Evolutionary conservation across 2,329 filamentous ascomycete species (phyloP).

Genomic region (Ceratocystis variospora): DNA sequence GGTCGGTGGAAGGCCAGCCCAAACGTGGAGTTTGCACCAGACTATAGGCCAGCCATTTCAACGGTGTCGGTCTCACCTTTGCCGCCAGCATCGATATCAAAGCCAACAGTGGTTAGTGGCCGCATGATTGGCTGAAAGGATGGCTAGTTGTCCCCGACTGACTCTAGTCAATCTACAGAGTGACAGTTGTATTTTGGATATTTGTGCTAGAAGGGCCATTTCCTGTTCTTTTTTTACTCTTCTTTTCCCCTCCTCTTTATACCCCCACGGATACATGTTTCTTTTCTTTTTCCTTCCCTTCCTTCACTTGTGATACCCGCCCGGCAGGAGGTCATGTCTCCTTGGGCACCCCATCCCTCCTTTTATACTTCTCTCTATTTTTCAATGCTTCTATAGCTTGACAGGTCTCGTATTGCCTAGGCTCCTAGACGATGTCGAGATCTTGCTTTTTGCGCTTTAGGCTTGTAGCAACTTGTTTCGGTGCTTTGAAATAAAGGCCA

Average conservation of each 20-base stretch:
- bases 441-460: not conserved
- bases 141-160: not conserved
- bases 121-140: constrained; percentile 35
- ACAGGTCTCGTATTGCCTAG: no score
- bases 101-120: constrained; percentile 41
- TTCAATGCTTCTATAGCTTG: constrained; percentile 6
- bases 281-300: constrained; percentile 9
- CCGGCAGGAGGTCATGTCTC: constrained; percentile 3
- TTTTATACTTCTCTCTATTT: constrained; percentile 5
- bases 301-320: constrained; percentile 19
- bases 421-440: no score
- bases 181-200: not conserved
- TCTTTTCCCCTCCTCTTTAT: constrained; percentile 21
- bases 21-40: constrained; percentile 26
- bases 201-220: not conserved
- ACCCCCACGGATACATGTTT: constrained; percentile 4
- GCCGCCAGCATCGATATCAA: constrained; percentile 20
- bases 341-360: constrained; percentile 11
- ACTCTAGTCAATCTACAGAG: not conserved
- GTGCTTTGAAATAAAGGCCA: no score
- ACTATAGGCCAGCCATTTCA: not conserved
- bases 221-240: constrained; percentile 12
- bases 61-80: constrained; percentile 11
- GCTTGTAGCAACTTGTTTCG: no score
- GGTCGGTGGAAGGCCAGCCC: constrained; percentile 37